These are phyloP conservation scores for Ustilago nuda DNA, from an alignment of 1,284 basidiomycete species.

Conservation along the genomic window DNA sequence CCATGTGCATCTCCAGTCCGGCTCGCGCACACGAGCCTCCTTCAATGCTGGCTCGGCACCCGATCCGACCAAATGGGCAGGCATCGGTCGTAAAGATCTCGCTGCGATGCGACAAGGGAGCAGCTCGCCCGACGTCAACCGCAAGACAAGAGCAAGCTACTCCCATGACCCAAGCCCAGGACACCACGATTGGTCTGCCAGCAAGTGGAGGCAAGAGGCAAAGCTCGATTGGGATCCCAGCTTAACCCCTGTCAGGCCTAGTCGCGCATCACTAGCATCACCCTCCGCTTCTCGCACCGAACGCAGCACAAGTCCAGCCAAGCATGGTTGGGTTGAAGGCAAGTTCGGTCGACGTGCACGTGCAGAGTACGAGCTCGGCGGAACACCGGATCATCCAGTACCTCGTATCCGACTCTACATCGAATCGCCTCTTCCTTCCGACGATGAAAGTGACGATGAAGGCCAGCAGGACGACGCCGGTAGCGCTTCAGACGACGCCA, in stretches of 20 bases:
- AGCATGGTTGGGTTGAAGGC: slow-evolving; percentile 62
- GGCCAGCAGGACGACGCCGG: slow-evolving; percentile 12
- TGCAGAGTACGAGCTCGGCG: slow-evolving; percentile 70
- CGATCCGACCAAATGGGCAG: slow-evolving; percentile 32
- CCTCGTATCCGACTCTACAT: slow-evolving; percentile 69
- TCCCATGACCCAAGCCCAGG: slow-evolving; percentile 42
- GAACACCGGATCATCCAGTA: slow-evolving; percentile 67
- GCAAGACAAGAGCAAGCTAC: slow-evolving; percentile 3
- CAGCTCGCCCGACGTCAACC: slow-evolving; percentile 16
- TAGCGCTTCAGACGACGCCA: slow-evolving; percentile 26
- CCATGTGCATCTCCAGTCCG: slow-evolving; percentile 9
- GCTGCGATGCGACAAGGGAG: slow-evolving; percentile 40
- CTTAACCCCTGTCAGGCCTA: slow-evolving; percentile 12
- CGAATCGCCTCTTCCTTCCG: slow-evolving; percentile 61
- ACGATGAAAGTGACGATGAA: slow-evolving; percentile 46
- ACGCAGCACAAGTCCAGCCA: slow-evolving; percentile 30
- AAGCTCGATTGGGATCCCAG: slow-evolving; percentile 48
- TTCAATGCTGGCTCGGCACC: slow-evolving; percentile 18
- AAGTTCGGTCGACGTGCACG: slow-evolving; percentile 65
- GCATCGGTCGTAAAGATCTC: slow-evolving; percentile 60
- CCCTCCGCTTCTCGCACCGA: slow-evolving; percentile 16
- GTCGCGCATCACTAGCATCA: slow-evolving; percentile 12
- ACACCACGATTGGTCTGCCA: slow-evolving; percentile 42
- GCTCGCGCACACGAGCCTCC: slow-evolving; percentile 23
- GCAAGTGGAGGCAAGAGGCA: slow-evolving; percentile 46